Percentiles rank a stretch among this genome's conserved stretches.
These are phyloP conservation scores for Tolypocladium ovalisporum DNA, from an alignment of 2,329 filamentous ascomycete genomes.

Conservation along the genomic window DNA sequence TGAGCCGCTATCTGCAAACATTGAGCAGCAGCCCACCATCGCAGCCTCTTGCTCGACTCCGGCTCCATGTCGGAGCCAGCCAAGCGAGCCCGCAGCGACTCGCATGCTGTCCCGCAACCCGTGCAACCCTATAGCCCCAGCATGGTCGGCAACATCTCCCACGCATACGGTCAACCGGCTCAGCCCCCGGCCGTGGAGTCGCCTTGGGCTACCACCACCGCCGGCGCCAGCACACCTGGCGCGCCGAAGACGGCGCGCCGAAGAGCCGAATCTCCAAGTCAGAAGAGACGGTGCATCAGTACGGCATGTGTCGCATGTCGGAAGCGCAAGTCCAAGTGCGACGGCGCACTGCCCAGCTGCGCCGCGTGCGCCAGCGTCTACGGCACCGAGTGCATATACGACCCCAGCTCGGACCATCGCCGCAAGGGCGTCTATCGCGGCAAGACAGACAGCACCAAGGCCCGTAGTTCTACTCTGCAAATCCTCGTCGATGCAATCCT, in stretches of 20 bases:
- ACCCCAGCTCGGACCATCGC: constrained; percentile 90
- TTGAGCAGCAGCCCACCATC: background rate
- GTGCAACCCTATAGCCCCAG: background rate
- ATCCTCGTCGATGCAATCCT: constrained; percentile 89
- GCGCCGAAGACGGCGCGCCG: constrained; percentile 40
- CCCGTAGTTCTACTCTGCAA: constrained; percentile 76
- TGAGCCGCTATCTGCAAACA: constrained; percentile 2
- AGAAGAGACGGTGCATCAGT: constrained; percentile 69
- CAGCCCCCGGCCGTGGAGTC: background rate
- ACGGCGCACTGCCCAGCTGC: constrained; percentile 83
- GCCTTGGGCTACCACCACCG: background rate
- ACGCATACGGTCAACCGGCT: background rate
- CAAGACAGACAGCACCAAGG: constrained; percentile 80
- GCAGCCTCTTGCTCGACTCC: background rate
- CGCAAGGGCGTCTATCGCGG: constrained; percentile 96
- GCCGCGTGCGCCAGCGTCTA: constrained; percentile 96
- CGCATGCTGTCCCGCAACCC: background rate
- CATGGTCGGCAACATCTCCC: constrained; percentile 1
- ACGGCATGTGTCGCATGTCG: constrained; percentile 77
- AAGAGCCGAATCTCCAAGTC: constrained; percentile 32
- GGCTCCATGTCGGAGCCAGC: background rate
- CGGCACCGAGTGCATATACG: constrained; percentile 81
- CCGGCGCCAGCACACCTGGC: constrained; percentile 5
- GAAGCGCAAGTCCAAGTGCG: constrained; percentile 76
- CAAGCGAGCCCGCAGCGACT: background rate